These are phyloP conservation scores for Xylariaceae sp. DNA, from an alignment of 2,329 filamentous ascomycete genomes.

Conservation along the genomic window DNA sequence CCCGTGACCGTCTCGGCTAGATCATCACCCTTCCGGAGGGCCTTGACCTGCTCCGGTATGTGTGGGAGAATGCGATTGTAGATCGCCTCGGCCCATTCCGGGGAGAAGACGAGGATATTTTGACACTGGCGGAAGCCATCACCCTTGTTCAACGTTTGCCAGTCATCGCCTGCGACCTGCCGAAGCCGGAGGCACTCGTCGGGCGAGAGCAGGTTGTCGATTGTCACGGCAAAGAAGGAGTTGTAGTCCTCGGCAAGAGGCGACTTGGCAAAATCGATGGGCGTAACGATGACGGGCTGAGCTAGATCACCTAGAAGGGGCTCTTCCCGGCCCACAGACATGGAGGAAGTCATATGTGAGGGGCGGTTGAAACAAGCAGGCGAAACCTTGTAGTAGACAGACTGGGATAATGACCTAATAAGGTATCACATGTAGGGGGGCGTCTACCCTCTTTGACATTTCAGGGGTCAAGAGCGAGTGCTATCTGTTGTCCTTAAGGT, in stretches of 20 bases:
- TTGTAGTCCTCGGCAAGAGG: conserved; percentile 21
- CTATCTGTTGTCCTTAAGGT: no score
- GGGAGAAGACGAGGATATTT: conserved; percentile 22
- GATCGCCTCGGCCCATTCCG: conserved; percentile 20
- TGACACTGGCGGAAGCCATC: conserved; percentile 24
- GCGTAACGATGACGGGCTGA: conserved; percentile 13
- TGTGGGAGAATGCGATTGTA: conserved; percentile 18
- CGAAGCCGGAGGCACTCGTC: conserved; percentile 20
- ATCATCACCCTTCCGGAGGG: conserved; percentile 17
- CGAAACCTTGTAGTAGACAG: no score
- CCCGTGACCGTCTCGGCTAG: conserved; percentile 21
- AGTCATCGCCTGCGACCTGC: conserved; percentile 18
- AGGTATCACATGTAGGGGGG: background rate
- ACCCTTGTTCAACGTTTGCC: conserved; percentile 21
- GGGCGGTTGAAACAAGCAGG: conserved; percentile 3
- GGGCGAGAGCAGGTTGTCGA: conserved; percentile 24
- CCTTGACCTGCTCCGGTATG: conserved; percentile 20
- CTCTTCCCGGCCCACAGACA: conserved; percentile 7
- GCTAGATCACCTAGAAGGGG: conserved; percentile 13
- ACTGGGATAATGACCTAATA: background rate
- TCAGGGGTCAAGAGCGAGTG: no score
- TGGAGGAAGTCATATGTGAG: conserved; percentile 16
- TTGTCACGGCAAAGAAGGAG: conserved; percentile 23
- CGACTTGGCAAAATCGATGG: conserved; percentile 22
- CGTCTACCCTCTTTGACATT: background rate